Evolutionary conservation across 352 stramenopile genomes (phyloP).

Genomic region (Thalassiosira livingstoniorum): DNA sequence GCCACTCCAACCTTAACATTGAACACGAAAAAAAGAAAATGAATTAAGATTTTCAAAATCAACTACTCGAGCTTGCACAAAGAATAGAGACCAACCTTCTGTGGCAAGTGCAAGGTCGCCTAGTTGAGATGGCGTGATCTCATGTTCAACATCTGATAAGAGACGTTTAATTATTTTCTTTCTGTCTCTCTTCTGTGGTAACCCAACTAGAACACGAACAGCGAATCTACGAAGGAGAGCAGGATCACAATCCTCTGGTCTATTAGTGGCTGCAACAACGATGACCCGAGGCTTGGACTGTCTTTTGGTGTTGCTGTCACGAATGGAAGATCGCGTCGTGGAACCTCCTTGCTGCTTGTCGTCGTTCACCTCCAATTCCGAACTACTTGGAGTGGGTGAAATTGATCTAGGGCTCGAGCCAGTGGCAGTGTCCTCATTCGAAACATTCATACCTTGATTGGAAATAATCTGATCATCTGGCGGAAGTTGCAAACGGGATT

Average conservation of each 20-base stretch:
- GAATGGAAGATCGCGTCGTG: neutral
- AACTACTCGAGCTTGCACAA: slow-evolving; percentile 52
- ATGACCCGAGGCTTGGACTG: slow-evolving; percentile 87
- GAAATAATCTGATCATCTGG: neutral
- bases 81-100: slow-evolving; percentile 80
- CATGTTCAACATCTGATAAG: slow-evolving; percentile 67
- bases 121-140: slow-evolving; percentile 59
- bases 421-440: neutral
- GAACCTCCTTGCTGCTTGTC: neutral
- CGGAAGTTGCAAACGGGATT: neutral
- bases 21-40: no score
- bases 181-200: slow-evolving; percentile 66
- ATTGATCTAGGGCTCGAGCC: slow-evolving; percentile 4
- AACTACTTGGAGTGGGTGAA: slow-evolving; percentile 13
- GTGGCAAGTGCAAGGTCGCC: slow-evolving; percentile 59
- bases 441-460: neutral
- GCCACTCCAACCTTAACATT: slow-evolving; percentile 72
- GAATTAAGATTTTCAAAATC: no score
- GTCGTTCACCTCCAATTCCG: neutral
- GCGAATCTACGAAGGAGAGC: slow-evolving; percentile 90
- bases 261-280: slow-evolving; percentile 96
- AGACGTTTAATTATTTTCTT: slow-evolving; percentile 72
- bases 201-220: slow-evolving; percentile 69
- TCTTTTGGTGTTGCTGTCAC: neutral
- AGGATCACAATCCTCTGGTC: slow-evolving; percentile 94